These are phyloP conservation scores for Tulasnella sp. DNA, from an alignment of 768 basidiomycete genomes.

Conservation along the genomic window DNA sequence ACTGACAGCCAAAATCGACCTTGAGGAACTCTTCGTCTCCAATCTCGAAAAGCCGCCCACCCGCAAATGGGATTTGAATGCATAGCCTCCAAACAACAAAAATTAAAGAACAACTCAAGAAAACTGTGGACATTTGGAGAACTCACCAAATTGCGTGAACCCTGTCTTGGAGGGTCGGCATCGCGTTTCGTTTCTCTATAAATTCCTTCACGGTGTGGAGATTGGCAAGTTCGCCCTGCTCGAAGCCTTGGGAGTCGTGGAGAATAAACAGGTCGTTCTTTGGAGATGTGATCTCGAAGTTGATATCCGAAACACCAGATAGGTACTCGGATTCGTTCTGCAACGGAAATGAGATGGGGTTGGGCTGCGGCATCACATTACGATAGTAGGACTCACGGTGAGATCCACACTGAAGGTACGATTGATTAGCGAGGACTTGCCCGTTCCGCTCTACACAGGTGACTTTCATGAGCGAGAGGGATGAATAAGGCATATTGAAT, in stretches of 20 bases:
- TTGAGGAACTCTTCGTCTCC: slow-evolving; percentile 25
- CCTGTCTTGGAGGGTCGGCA: slow-evolving; percentile 15
- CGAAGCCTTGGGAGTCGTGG: slow-evolving; percentile 28
- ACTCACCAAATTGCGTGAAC: slow-evolving; percentile 27
- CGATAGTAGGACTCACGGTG: slow-evolving; percentile 3
- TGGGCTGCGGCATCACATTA: neutral
- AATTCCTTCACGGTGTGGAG: slow-evolving; percentile 23
- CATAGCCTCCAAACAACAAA: slow-evolving; percentile 24
- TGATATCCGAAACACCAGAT: slow-evolving; percentile 24
- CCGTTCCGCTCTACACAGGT: slow-evolving; percentile 19
- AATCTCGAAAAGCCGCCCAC: slow-evolving; percentile 22
- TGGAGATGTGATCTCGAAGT: slow-evolving; percentile 20
- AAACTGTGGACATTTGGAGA: neutral
- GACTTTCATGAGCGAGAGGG: too few relatives aligned
- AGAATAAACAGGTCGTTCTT: slow-evolving; percentile 25
- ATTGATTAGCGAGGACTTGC: slow-evolving; percentile 27
- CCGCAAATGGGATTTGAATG: slow-evolving; percentile 24
- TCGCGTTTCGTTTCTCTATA: slow-evolving; percentile 18
- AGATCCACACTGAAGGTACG: slow-evolving; percentile 23
- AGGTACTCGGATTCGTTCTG: slow-evolving; percentile 19
- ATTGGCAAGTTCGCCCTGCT: slow-evolving; percentile 23
- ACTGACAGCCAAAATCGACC: slow-evolving; percentile 9
- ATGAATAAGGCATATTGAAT: neutral
- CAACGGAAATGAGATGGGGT: neutral
- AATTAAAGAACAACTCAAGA: neutral